These are phyloP conservation scores for Chloromonas sp. DNA, from an alignment of 163 green algal genomes.

Conservation along the genomic window DNA sequence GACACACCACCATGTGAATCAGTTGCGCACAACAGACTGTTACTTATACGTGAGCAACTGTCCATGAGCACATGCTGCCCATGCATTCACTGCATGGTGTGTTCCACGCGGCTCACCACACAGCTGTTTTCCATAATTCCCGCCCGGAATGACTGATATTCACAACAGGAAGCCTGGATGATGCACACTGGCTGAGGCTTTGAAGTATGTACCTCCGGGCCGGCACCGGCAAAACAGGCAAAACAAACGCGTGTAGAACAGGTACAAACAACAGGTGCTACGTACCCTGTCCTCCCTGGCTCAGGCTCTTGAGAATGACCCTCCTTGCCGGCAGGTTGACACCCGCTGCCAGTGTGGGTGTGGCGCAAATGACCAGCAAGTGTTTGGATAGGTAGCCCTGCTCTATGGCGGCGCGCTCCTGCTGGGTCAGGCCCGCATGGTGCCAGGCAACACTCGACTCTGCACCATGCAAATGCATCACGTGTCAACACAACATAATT, in stretches of 20 bases:
- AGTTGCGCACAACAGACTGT: not conserved
- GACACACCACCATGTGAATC: not conserved
- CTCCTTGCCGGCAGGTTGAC: slow-evolving; percentile 79
- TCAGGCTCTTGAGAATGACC: slow-evolving; percentile 61
- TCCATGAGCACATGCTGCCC: not conserved
- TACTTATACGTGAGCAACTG: not conserved
- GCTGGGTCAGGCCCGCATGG: slow-evolving; percentile 56
- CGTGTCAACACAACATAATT: too few relatives aligned
- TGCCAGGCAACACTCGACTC: slow-evolving; percentile 55
- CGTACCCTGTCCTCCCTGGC: slow-evolving; percentile 16
- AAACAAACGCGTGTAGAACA: not conserved
- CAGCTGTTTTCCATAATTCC: not conserved
- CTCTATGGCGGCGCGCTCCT: slow-evolving; percentile 64
- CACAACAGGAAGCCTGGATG: too few relatives aligned
- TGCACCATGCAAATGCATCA: not conserved
- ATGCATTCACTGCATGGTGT: not conserved
- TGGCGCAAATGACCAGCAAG: slow-evolving; percentile 60
- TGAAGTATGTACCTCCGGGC: too few relatives aligned
- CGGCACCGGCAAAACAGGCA: not conserved
- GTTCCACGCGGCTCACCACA: not conserved
- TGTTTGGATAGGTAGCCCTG: slow-evolving; percentile 48
- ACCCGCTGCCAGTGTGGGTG: slow-evolving; percentile 73
- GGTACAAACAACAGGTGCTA: not conserved
- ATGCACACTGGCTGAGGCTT: too few relatives aligned
- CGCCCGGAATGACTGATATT: too few relatives aligned